These are phyloP conservation scores for Plasmodium knowlesi DNA, from an alignment of 169 alveolate genomes.

Conservation along the genomic window DNA sequence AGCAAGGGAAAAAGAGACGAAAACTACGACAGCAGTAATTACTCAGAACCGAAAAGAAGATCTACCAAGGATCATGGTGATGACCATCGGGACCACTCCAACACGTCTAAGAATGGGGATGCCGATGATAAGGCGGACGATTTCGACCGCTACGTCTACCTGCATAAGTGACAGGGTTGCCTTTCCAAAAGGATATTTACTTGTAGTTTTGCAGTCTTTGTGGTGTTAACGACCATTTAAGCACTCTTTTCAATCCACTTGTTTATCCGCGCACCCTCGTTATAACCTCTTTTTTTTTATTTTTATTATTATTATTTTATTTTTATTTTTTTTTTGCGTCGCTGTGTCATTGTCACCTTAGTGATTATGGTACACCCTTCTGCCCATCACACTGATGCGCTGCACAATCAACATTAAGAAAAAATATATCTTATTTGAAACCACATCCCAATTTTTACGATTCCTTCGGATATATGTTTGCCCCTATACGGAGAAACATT, in stretches of 20 bases:
- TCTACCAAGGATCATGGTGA: conserved; percentile 21
- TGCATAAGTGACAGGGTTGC: not conserved
- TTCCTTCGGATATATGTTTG: not conserved
- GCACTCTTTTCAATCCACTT: not conserved
- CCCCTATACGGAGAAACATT: not conserved
- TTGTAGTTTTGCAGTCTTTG: not conserved
- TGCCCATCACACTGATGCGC: not conserved
- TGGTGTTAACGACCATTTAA: not conserved
- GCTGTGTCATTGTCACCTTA: not conserved
- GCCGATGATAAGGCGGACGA: conserved; percentile 25
- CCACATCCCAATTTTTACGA: not conserved
- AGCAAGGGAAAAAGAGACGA: conserved; percentile 14
- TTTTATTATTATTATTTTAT: not conserved
- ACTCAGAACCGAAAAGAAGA: conserved; percentile 40
- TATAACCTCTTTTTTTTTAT: not conserved
- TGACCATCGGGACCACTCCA: conserved; percentile 23
- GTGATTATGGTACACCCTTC: not conserved
- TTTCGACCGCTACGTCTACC: conserved; percentile 20
- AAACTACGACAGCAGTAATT: conserved; percentile 33
- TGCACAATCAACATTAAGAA: not conserved
- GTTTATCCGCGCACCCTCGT: not conserved
- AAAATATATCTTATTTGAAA: not conserved
- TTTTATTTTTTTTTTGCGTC: not conserved
- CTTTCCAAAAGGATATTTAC: not conserved
- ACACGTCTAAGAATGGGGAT: conserved; percentile 14